Conservation (phyloP, 768 basidiomycete species). For the Mycena venus region DNA sequence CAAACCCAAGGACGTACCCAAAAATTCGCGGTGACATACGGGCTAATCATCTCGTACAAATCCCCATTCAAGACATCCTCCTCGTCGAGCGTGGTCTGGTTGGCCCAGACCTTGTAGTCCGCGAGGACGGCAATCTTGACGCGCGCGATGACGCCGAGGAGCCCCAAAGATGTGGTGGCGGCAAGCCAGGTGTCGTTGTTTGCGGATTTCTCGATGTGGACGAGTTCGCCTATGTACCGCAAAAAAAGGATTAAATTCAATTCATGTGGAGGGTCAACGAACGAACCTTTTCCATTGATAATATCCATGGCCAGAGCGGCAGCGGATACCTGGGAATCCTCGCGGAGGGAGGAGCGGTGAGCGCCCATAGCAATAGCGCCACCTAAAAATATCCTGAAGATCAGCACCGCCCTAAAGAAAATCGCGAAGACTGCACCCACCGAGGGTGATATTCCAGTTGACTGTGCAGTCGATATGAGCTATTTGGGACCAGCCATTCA, state of each 20-base stretch:
- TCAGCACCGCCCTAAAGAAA: neutral
- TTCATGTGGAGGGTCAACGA: neutral
- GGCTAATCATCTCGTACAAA: conserved; percentile 47
- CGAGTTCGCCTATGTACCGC: conserved; percentile 49
- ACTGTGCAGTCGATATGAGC: conserved; percentile 32
- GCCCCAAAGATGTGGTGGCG: conserved; percentile 53
- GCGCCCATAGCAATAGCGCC: conserved; percentile 56
- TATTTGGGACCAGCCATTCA: neutral
- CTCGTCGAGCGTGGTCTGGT: conserved; percentile 50
- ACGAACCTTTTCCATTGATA: conserved; percentile 50
- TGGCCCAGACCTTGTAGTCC: conserved; percentile 53
- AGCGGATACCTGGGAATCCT: conserved; percentile 52
- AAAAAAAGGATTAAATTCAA: neutral
- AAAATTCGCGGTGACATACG: conserved; percentile 55
- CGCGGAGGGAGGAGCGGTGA: conserved; percentile 54
- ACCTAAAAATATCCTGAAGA: conserved; percentile 29
- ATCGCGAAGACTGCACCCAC: conserved; percentile 25
- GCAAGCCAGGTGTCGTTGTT: conserved; percentile 52
- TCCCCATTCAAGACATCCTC: conserved; percentile 48
- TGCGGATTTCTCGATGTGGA: conserved; percentile 48
- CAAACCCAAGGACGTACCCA: conserved; percentile 43
- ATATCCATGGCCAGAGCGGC: conserved; percentile 52
- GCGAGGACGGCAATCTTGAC: conserved; percentile 46
- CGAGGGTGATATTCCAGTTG: conserved; percentile 56
- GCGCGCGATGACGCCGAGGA: conserved; percentile 51